Conservation (phyloP, 306 rosid genomes). For the Mimosa bimucronata region DNA sequence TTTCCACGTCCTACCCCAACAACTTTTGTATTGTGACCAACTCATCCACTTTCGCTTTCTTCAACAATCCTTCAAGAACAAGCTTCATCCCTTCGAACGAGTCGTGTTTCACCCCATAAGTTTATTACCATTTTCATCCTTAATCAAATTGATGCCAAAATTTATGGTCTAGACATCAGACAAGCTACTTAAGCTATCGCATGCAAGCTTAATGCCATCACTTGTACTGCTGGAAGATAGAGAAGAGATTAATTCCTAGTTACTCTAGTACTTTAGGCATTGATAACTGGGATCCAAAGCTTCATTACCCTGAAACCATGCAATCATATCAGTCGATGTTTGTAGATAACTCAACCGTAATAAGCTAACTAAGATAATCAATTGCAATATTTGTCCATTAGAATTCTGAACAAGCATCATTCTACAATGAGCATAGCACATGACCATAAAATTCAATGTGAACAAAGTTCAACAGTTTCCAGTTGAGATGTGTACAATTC, state of each 20-base stretch:
- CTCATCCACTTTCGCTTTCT: conserved; percentile 55
- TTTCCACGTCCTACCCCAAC: conserved; percentile 42
- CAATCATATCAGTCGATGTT: background rate
- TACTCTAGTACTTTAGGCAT: conserved; percentile 61
- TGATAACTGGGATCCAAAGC: conserved; percentile 58
- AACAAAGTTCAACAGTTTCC: background rate
- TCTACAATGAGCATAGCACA: background rate
- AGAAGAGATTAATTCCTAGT: conserved; percentile 32
- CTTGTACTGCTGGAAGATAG: conserved; percentile 5
- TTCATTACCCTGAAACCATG: conserved; percentile 52
- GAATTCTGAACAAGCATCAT: background rate
- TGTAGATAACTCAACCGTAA: background rate
- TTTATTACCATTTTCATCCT: conserved; percentile 26
- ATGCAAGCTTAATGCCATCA: conserved; percentile 25
- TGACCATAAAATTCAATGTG: background rate
- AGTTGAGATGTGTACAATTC: background rate
- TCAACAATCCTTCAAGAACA: conserved; percentile 41
- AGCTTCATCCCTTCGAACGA: conserved; percentile 36
- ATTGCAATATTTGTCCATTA: background rate
- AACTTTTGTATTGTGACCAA: conserved; percentile 43
- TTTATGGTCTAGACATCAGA: conserved; percentile 20
- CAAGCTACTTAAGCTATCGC: conserved; percentile 14
- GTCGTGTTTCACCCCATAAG: conserved; percentile 11
- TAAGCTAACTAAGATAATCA: background rate
- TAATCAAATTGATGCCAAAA: conserved; percentile 39